A percentile compares a stretch with the other conserved stretches of the same genome.
These are phyloP conservation scores for Linanthus parryae DNA, from an alignment of 148 eudicot species.

Conservation along the genomic window DNA sequence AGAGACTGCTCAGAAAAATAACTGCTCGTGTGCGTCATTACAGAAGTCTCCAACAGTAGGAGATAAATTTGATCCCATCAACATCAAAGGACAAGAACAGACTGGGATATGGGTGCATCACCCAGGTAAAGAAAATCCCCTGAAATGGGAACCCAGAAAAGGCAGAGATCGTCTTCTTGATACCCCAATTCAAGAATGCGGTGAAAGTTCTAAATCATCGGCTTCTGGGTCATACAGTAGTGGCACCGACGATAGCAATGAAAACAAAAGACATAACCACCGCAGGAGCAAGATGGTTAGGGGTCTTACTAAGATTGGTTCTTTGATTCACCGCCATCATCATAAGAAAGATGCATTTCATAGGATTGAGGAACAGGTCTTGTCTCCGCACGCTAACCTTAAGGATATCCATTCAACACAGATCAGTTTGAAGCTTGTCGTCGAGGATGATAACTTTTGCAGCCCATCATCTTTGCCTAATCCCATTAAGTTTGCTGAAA, in stretches of 20 bases:
- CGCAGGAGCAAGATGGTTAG: constrained; percentile 24
- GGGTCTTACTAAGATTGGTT: constrained; percentile 44
- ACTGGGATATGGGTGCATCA: constrained; percentile 82
- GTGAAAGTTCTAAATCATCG: constrained; percentile 19
- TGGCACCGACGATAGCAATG: constrained; percentile 37
- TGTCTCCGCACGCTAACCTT: constrained; percentile 46
- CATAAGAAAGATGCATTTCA: constrained; percentile 23
- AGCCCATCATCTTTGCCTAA: constrained; percentile 15
- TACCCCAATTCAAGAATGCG: constrained; percentile 25
- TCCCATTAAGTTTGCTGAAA: constrained; percentile 17
- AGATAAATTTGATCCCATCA: constrained; percentile 61
- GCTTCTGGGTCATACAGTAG: constrained; percentile 26
- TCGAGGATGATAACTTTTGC: constrained; percentile 33
- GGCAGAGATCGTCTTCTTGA: constrained; percentile 40
- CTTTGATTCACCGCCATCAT: constrained; percentile 37
- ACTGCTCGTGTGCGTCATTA: constrained; percentile 10
- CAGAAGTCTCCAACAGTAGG: constrained; percentile 27
- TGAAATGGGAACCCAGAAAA: constrained; percentile 80
- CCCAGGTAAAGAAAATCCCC: constrained; percentile 67
- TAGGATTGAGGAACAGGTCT: constrained; percentile 15
- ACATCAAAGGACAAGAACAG: constrained; percentile 59
- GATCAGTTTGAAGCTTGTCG: constrained; percentile 29
- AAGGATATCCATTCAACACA: constrained; percentile 36
- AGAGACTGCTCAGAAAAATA: constrained; percentile 18
- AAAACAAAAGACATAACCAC: constrained; percentile 21